Evolutionary conservation across 345 rosid genomes (phyloP).

Genomic region (Litchi chinensis): DNA sequence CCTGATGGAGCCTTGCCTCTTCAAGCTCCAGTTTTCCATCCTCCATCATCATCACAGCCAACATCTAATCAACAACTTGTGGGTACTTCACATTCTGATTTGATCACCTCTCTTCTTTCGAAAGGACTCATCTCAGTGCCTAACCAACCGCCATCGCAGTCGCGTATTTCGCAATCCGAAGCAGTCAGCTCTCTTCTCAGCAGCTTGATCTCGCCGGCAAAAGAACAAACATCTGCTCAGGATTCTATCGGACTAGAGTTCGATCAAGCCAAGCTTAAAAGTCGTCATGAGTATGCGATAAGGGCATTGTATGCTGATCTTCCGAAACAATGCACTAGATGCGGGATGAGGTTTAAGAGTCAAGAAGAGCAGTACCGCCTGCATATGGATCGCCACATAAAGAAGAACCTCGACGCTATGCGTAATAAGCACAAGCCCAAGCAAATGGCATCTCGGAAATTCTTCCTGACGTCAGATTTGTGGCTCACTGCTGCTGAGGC

Average conservation of each 20-base stretch:
- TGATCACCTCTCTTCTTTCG: not conserved
- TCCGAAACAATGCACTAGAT: conserved; percentile 42
- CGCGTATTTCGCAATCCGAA: not conserved
- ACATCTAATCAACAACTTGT: not conserved
- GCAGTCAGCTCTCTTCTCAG: not conserved
- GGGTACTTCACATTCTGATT: not conserved
- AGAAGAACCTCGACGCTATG: conserved; percentile 30
- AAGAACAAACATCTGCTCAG: not conserved
- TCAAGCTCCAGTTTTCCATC: not conserved
- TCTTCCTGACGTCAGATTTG: conserved; percentile 21
- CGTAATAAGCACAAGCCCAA: not conserved
- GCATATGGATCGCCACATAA: conserved; percentile 54
- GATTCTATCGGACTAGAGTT: conserved; percentile 22
- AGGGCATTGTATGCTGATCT: conserved; percentile 35
- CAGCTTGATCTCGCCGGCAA: not conserved
- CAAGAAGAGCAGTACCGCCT: conserved; percentile 44
- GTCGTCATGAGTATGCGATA: conserved; percentile 34
- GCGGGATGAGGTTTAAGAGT: conserved; percentile 39
- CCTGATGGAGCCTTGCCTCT: not conserved
- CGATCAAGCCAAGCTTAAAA: conserved; percentile 22
- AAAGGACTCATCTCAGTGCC: not conserved
- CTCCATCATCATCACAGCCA: not conserved
- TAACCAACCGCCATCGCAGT: not conserved
- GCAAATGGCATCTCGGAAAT: conserved; percentile 13
- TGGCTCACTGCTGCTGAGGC: conserved; percentile 29